A percentile compares a stretch with the other conserved stretches of the same genome.
Conservation (phyloP, 208 protist species). For the Naegleria fowleri region DNA sequence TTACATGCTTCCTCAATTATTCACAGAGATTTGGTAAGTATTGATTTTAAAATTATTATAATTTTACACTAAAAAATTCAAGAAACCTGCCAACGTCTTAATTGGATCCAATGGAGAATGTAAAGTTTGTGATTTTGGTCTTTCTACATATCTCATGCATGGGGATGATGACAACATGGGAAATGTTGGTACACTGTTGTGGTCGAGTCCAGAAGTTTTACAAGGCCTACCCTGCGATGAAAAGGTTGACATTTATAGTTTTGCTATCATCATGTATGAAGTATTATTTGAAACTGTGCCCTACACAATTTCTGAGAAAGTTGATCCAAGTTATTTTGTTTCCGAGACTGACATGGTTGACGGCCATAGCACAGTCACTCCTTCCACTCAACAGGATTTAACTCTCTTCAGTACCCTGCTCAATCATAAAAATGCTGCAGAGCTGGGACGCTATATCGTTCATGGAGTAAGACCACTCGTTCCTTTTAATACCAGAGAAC, state of each 20-base stretch:
- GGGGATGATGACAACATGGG: not conserved
- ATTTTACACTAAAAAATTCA: no score
- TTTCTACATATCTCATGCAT: not conserved
- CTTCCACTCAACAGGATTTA: not conserved
- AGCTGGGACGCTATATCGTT: not conserved
- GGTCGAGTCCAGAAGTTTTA: not conserved
- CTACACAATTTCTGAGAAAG: not conserved
- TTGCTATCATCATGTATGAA: conserved; percentile 7
- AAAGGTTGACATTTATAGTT: not conserved
- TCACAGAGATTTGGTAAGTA: conserved; percentile 12
- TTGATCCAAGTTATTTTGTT: not conserved
- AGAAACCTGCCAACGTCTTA: not conserved
- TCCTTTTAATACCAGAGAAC: not conserved
- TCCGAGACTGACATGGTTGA: not conserved
- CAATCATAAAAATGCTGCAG: not conserved
- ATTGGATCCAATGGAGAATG: not conserved
- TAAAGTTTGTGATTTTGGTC: not conserved
- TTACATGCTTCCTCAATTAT: conserved; percentile 8
- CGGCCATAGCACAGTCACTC: no score
- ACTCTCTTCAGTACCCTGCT: not conserved
- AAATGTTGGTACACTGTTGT: not conserved
- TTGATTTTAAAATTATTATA: no score
- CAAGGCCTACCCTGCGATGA: not conserved
- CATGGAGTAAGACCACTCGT: not conserved
- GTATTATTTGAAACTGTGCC: not conserved